Conservation (phyloP, 2,329 filamentous ascomycete species). For the Sporothrix phasma region DNA sequence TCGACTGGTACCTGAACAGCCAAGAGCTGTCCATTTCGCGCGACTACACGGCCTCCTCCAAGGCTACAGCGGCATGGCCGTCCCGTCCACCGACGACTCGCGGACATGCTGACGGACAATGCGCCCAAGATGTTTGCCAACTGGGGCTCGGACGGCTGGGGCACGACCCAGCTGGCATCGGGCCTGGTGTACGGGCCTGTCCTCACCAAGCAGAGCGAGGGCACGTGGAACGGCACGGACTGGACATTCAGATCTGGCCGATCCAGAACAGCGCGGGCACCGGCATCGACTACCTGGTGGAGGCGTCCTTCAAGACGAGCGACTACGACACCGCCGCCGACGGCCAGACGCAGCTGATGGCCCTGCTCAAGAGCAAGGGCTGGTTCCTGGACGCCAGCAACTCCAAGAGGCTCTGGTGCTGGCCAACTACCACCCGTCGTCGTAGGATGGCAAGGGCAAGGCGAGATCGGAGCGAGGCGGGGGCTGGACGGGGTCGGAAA, state of each 20-base stretch:
- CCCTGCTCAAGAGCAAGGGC: constrained; percentile 21
- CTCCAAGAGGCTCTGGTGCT: constrained; percentile 24
- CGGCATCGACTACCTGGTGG: constrained; percentile 24
- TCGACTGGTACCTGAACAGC: constrained; percentile 30
- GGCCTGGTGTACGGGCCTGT: constrained; percentile 27
- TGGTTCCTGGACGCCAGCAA: constrained; percentile 24
- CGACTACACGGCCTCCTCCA: constrained; percentile 22
- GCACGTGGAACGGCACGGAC: constrained; percentile 24
- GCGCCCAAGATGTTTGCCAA: constrained; percentile 26
- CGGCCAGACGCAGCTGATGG: constrained; percentile 19
- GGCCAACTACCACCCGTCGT: constrained; percentile 20
- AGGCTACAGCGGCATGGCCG: constrained; percentile 22
- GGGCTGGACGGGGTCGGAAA: too few species aligned
- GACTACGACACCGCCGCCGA: constrained; percentile 16
- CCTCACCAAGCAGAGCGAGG: constrained; percentile 24
- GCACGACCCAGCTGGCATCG: constrained; percentile 20
- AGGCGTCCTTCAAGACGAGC: constrained; percentile 25
- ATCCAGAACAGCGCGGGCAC: constrained; percentile 20
- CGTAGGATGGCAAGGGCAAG: constrained; percentile 1
- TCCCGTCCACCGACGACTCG: constrained; percentile 21
- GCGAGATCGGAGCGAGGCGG: too few species aligned
- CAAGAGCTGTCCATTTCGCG: constrained; percentile 29
- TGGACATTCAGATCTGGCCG: constrained; percentile 28
- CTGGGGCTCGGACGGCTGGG: constrained; percentile 23
- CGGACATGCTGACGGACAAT: constrained; percentile 22